These are phyloP conservation scores for Malus hybrid DNA, from an alignment of 331 rosid genomes.

Conservation along the genomic window DNA sequence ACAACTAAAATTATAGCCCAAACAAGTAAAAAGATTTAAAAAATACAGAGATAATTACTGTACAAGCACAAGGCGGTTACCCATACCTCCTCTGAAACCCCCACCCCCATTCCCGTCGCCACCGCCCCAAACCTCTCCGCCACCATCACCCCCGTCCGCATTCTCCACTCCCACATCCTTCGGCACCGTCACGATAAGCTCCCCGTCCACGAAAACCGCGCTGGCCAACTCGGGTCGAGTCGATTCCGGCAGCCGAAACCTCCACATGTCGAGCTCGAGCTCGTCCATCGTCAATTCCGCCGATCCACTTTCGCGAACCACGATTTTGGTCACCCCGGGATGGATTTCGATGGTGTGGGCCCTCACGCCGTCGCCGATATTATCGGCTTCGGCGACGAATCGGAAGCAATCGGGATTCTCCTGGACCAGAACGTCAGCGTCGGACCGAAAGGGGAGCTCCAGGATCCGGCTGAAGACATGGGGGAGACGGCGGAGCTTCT, in stretches of 20 bases:
- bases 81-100: constrained; percentile 52
- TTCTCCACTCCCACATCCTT: constrained; percentile 39
- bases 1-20: constrained; percentile 34
- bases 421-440: constrained; percentile 72
- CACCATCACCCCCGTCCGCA: constrained; percentile 21
- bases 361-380: constrained; percentile 41
- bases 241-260: constrained; percentile 88
- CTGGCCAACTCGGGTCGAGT: constrained; percentile 91
- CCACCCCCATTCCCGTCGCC: constrained; percentile 33
- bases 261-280: constrained; percentile 88
- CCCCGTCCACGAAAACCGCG: constrained; percentile 76
- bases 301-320: constrained; percentile 65
- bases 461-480: constrained; percentile 88
- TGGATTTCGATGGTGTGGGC: constrained; percentile 82
- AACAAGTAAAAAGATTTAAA: constrained; percentile 9
- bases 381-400: constrained; percentile 65
- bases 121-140: constrained; percentile 37
- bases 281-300: constrained; percentile 59
- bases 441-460: constrained; percentile 92
- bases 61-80: constrained; percentile 89
- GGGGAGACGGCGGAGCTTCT: constrained; percentile 87
- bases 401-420: constrained; percentile 81
- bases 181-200: constrained; percentile 91
- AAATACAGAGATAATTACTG: constrained; percentile 32
- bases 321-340: constrained; percentile 91